Conservation (phyloP, 768 basidiomycete genomes). For the Pleurotus djamor region DNA sequence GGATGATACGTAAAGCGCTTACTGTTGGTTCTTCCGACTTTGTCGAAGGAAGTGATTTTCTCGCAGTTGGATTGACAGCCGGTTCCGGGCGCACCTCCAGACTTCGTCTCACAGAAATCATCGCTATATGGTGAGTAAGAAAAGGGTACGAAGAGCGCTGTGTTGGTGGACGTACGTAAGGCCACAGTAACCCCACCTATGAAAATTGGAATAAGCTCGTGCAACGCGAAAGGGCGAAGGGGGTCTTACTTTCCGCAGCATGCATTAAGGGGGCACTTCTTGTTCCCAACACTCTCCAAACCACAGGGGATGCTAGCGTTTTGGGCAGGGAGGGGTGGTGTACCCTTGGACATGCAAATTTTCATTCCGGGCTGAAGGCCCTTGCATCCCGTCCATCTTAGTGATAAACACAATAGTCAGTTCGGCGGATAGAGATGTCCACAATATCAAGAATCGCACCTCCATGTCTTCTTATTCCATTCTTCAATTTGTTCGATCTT, state of each 20-base stretch:
- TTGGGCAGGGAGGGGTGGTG: background rate
- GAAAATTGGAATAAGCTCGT: background rate
- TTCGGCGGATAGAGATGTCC: background rate
- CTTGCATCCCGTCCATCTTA: background rate
- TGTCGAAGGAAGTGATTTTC: background rate
- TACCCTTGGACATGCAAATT: background rate
- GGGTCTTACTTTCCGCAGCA: slow-evolving; percentile 12
- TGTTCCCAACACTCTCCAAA: slow-evolving; percentile 12
- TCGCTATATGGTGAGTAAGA: background rate
- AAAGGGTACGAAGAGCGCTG: background rate
- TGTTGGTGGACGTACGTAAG: background rate
- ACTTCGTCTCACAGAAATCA: background rate
- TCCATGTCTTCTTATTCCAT: background rate
- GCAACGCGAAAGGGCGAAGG: background rate
- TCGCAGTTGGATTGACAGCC: slow-evolving; percentile 3
- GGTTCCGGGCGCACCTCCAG: slow-evolving; percentile 4
- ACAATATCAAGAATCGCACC: background rate
- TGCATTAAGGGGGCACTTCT: slow-evolving; percentile 11
- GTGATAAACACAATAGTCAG: background rate
- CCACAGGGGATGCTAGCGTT: slow-evolving; percentile 10
- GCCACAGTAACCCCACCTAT: background rate
- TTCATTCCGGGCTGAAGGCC: background rate
- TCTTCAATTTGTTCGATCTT: background rate
- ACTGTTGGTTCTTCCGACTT: background rate
- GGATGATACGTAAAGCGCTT: background rate